Evolutionary conservation across 345 rosid genomes (phyloP).

Genomic region (Pistacia atlantica): DNA sequence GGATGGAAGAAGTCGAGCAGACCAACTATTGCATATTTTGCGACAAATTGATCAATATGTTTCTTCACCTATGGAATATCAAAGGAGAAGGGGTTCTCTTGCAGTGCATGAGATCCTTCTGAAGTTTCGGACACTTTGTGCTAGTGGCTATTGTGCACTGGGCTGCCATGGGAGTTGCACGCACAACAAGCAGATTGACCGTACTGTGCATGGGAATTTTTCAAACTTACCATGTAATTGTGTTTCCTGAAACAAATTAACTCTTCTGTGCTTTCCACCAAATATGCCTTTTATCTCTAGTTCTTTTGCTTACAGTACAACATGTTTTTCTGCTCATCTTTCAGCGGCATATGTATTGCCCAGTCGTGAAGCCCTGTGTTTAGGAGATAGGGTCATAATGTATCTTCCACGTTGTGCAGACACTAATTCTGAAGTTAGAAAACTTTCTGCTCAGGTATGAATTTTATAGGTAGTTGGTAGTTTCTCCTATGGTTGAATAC

Average conservation of each 20-base stretch:
- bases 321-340: constrained; percentile 26
- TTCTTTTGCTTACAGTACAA: constrained; percentile 18
- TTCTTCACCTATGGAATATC: constrained; percentile 78
- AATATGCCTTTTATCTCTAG: constrained; percentile 21
- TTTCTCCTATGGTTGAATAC: constrained; percentile 1
- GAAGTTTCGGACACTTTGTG: constrained; percentile 87
- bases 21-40: constrained; percentile 90
- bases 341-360: constrained; percentile 91
- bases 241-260: constrained; percentile 13
- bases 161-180: constrained; percentile 91
- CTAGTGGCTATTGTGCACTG: constrained; percentile 82
- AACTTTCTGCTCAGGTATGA: constrained; percentile 86
- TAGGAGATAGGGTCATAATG: constrained; percentile 89
- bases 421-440: constrained; percentile 87
- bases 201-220: constrained; percentile 60
- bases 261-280: constrained; percentile 7
- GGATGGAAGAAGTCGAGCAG: constrained; percentile 98
- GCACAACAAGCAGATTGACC: constrained; percentile 81
- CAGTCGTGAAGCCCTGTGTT: constrained; percentile 83
- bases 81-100: constrained; percentile 90
- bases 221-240: constrained; percentile 81
- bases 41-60: constrained; percentile 86
- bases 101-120: constrained; percentile 87
- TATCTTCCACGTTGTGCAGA: constrained; percentile 99
- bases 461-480: constrained; percentile 11